phyloP scores from a whole-genome alignment of 1,284 basidiomycete genomes.

The Trichosporon asahii region DNA sequence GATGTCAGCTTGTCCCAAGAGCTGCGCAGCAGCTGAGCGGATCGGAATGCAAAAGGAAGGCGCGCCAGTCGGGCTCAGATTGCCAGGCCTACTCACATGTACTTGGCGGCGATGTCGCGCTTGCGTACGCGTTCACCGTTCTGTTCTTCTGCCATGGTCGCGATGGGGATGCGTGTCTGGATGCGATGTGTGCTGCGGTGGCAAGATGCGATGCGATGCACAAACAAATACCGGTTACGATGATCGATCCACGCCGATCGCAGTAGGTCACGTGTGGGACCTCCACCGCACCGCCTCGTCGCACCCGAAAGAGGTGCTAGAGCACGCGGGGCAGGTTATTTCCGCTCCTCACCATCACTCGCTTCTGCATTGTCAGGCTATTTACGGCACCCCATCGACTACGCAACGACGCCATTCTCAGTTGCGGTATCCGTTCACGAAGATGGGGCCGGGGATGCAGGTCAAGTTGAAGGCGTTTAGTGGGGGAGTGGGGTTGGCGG shows the following conservation, averaged over 20 bases:
- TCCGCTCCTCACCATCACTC: not conserved
- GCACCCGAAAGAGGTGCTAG: not conserved
- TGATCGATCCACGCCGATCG: not conserved
- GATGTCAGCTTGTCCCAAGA: not conserved
- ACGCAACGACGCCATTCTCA: not conserved
- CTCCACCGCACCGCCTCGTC: not conserved
- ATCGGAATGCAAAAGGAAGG: no score
- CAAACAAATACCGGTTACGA: not conserved
- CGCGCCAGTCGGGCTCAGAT: no score
- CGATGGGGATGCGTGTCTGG: not conserved
- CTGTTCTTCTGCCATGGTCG: not conserved
- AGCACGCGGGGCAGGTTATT: not conserved
- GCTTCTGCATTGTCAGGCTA: not conserved
- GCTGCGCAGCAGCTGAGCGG: no score
- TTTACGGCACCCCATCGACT: not conserved
- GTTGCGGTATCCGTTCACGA: not conserved
- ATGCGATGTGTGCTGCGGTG: not conserved
- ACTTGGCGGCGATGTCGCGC: constrained; percentile 20
- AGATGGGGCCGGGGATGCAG: not conserved
- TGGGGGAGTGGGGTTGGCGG: not conserved
- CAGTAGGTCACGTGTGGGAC: not conserved
- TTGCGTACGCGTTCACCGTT: constrained; percentile 14
- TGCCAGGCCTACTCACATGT: constrained; percentile 1
- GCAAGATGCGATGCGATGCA: not conserved
- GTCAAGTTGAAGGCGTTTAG: not conserved